phyloP scores from a whole-genome alignment of 2,329 filamentous ascomycete species.

The Geosmithia morbida region DNA sequence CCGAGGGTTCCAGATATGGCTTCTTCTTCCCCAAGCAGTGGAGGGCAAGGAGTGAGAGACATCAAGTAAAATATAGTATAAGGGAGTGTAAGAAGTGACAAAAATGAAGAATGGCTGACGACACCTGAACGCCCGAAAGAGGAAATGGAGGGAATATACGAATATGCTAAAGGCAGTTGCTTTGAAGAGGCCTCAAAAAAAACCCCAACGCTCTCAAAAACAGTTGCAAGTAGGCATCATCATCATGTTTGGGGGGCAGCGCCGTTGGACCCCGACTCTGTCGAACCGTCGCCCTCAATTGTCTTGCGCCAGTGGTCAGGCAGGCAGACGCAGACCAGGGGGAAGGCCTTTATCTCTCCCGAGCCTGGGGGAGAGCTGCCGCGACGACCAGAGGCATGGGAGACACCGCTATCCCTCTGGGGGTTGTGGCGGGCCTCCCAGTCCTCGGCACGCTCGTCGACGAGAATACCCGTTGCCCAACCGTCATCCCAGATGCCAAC shows the following conservation, averaged over 20 bases:
- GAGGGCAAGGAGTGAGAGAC: no score
- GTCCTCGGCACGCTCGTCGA: constrained; percentile 74
- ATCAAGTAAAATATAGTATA: no score
- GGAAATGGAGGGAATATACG: neutral
- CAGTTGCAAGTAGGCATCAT: constrained; percentile 5
- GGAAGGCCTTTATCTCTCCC: constrained; percentile 95
- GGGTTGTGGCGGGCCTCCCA: constrained; percentile 65
- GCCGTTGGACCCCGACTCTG: constrained; percentile 42
- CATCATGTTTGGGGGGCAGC: constrained; percentile 2
- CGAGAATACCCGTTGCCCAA: constrained; percentile 85
- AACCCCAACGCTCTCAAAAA: no score
- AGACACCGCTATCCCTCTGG: constrained; percentile 88
- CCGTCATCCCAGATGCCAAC: constrained; percentile 99
- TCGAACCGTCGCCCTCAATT: constrained; percentile 74
- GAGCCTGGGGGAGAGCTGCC: constrained; percentile 45
- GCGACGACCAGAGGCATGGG: constrained; percentile 54
- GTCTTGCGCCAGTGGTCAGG: constrained; percentile 96
- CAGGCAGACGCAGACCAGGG: constrained; percentile 87
- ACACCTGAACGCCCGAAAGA: no score
- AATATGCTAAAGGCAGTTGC: neutral
- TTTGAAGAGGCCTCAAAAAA: neutral
- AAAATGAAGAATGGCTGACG: neutral
- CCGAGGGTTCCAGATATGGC: no score
- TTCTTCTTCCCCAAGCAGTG: no score
- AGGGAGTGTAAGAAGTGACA: neutral